Base-by-base conservation (phyloP, 306 rosid genomes). In the Corylus heterophylla region DNA sequence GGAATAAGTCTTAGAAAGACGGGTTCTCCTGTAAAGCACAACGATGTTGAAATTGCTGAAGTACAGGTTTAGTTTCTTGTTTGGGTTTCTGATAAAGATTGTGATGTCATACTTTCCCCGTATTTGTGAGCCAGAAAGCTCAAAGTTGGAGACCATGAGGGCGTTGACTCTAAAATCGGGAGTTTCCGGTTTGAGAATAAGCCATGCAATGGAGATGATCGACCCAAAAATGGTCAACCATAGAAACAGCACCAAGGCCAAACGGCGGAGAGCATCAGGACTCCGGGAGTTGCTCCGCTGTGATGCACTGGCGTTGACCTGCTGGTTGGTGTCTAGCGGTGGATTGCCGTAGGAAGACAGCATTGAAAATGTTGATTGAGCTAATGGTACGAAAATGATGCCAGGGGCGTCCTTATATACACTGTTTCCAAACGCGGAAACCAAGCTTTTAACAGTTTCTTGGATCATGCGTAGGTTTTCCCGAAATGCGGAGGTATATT, bases 81-180 rank as follows among this genome's bases (percentile, higher is more conserved):
- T 87, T 25, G 80, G 82, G 75, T 87, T 85, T 54, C 35, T 71
- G 31, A 85, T 17, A 69, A 20, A 64, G 14, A 87, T 20, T 52
- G 4, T 64, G 2, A 82, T 68, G 18, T 77, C 80, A 12, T 50
- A 85, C 11, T 18, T 71, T 3, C 83, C 76, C 55, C 6, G 51
- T 4, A 77, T 39, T 4, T 82, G 37, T 0, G 80, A 80, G 4
- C 47, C 80, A 1, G 83, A 77, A 51, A 71, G 39, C 3, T 42
- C 56, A 70, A 85, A 85, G 66, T 87, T 71, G 69, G 90, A 74
- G 11, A 87, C 74, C 0, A 82, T 66, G 12, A 87, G 64, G 17
- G 83, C 78, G 22, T 27, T 54, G 13, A 87, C 78, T 18, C 12
- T 2, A 35, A 87, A 77, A 29, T 12, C 13, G 0, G 87, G 87